These are phyloP conservation scores for Chlamydomonas applanata DNA, from an alignment of 139 green algal genomes.

Conservation along the genomic window DNA sequence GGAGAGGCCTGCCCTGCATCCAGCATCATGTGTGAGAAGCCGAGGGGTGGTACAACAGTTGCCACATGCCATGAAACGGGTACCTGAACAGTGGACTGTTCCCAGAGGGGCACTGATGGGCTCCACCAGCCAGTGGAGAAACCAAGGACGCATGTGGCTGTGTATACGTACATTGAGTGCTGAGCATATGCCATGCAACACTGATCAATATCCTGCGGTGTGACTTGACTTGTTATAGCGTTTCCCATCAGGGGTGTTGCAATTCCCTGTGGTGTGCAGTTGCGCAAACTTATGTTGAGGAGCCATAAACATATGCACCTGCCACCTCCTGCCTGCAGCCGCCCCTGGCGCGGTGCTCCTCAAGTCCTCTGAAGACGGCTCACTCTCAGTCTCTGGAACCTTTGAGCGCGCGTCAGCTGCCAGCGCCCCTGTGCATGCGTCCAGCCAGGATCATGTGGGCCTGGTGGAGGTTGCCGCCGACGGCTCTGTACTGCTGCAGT, in stretches of 20 bases:
- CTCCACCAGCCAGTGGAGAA: too few relatives aligned
- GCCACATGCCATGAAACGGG: too few relatives aligned
- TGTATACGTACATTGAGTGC: too few relatives aligned
- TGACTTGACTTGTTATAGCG: too few relatives aligned
- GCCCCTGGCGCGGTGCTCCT: background rate
- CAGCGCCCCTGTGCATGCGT: background rate
- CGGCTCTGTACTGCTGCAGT: conserved; percentile 6
- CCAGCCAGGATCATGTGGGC: background rate
- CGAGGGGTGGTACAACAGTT: too few relatives aligned
- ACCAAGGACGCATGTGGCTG: too few relatives aligned
- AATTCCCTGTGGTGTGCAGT: background rate
- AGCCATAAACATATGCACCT: background rate
- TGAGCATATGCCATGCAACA: too few relatives aligned
- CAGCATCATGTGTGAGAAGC: too few relatives aligned
- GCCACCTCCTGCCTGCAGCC: background rate
- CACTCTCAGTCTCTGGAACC: background rate
- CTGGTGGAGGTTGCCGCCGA: background rate
- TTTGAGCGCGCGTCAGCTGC: conserved; percentile 5
- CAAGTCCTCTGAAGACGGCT: background rate
- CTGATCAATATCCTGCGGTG: too few relatives aligned
- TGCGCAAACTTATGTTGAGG: background rate
- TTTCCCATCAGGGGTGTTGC: background rate
- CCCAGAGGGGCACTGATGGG: too few relatives aligned
- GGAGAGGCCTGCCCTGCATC: too few relatives aligned
- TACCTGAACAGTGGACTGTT: too few relatives aligned